A percentile compares a stretch with the other conserved stretches of the same genome.
Conservation (phyloP, 805 yeast species). For the Tetrapisispora pingtungensis region DNA sequence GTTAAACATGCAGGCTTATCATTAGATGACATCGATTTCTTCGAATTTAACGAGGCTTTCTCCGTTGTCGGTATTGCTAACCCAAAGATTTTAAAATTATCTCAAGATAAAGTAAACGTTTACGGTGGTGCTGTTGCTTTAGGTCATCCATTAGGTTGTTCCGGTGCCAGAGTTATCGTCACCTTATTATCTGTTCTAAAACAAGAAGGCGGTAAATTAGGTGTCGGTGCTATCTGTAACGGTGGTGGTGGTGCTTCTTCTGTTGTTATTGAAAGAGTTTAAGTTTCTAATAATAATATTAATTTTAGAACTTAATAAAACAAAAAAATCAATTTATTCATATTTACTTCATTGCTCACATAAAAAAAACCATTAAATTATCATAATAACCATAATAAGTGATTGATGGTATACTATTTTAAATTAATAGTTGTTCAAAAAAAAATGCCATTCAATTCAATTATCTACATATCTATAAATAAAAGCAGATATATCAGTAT, state of each 20-base stretch:
- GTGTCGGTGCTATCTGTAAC: conserved; percentile 94
- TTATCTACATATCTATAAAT: neutral
- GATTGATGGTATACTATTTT: neutral
- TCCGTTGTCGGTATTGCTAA: conserved; percentile 93
- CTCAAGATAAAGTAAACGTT: conserved; percentile 62
- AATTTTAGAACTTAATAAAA: neutral
- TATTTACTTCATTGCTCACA: neutral
- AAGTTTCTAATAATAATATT: neutral
- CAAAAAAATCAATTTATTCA: neutral
- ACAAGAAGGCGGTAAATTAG: conserved; percentile 82
- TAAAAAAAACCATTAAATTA: neutral
- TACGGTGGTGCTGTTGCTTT: conserved; percentile 95
- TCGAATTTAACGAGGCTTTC: conserved; percentile 96
- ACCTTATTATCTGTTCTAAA: conserved; percentile 70
- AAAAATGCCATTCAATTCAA: neutral
- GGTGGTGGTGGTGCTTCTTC: conserved; percentile 99
- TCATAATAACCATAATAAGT: neutral
- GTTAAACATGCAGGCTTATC: conserved; percentile 70
- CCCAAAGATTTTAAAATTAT: conserved; percentile 55
- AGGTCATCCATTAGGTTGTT: conserved; percentile 92
- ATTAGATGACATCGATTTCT: conserved; percentile 61
- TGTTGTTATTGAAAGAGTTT: conserved; percentile 65
- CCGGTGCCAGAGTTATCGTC: conserved; percentile 91
- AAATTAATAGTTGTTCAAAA: neutral
- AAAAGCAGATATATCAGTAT: neutral